Evolutionary conservation across 768 basidiomycete genomes (phyloP).

Genomic region (Galerina marginata): DNA sequence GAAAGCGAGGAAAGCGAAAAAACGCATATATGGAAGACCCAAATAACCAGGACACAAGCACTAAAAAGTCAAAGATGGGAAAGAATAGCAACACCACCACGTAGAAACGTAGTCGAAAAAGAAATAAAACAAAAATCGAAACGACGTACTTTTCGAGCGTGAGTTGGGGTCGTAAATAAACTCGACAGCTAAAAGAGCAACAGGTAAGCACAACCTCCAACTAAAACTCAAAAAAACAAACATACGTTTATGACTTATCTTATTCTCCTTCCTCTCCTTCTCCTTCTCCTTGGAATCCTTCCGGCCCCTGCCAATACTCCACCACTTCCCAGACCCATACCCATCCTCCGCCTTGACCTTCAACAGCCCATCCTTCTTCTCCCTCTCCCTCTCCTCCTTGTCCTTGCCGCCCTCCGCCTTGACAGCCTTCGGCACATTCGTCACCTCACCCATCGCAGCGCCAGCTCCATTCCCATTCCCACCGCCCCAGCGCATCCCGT

Average conservation of each 20-base stretch:
- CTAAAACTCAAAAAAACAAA: constrained; percentile 6
- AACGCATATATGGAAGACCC: no score
- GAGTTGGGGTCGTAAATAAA: constrained; percentile 33
- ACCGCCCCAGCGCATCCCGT: constrained; percentile 59
- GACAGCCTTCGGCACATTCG: constrained; percentile 49
- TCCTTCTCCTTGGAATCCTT: constrained; percentile 59
- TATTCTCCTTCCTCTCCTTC: constrained; percentile 31
- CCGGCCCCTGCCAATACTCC: constrained; percentile 78
- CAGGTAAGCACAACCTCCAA: not conserved
- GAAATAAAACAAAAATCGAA: not conserved
- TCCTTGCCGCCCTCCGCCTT: constrained; percentile 13
- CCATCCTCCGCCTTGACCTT: constrained; percentile 42
- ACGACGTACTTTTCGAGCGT: constrained; percentile 49
- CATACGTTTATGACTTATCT: constrained; percentile 50
- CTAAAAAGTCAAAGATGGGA: not conserved
- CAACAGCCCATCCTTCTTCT: constrained; percentile 32
- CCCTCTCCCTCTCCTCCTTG: no score
- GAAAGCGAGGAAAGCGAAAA: not conserved
- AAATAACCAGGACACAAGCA: not conserved
- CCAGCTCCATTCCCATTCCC: no score
- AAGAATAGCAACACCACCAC: not conserved
- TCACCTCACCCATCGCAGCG: constrained; percentile 51
- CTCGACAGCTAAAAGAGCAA: constrained; percentile 24
- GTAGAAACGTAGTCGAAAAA: not conserved
- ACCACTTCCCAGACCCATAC: constrained; percentile 67